Evolutionary conservation across 179 eudicot species (phyloP).

Genomic region (Carnegiea gigantea): DNA sequence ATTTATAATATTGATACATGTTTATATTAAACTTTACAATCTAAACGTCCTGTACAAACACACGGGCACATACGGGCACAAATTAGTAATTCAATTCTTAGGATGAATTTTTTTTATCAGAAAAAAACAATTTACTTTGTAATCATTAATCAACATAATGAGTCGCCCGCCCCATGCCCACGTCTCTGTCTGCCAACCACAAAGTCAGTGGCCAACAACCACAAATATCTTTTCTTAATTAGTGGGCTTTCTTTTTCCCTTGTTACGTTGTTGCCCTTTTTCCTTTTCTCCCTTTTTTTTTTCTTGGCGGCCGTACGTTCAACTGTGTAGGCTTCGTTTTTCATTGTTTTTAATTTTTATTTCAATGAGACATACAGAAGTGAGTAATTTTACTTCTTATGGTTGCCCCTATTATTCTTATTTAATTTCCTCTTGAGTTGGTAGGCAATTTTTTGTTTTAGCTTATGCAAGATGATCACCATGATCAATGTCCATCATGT

Average conservation of each 20-base stretch:
- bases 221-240: conserved; percentile 3
- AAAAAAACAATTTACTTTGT: no score
- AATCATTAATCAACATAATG: no score
- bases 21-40: no score
- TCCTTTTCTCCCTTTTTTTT: neutral
- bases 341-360: neutral
- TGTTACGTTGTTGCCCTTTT: neutral
- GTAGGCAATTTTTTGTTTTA: neutral
- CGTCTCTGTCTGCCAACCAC: neutral
- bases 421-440: neutral
- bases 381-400: neutral
- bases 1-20: no score
- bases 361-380: neutral
- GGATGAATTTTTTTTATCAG: no score
- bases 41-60: no score
- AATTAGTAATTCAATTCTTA: no score
- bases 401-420: neutral
- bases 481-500: neutral
- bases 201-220: neutral
- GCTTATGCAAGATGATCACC: neutral
- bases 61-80: no score
- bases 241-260: neutral
- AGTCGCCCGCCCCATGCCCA: no score
- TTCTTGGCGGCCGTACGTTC: neutral
- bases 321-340: neutral